Conservation (phyloP, 257 asterid species). For the Nemophila menziesii region DNA sequence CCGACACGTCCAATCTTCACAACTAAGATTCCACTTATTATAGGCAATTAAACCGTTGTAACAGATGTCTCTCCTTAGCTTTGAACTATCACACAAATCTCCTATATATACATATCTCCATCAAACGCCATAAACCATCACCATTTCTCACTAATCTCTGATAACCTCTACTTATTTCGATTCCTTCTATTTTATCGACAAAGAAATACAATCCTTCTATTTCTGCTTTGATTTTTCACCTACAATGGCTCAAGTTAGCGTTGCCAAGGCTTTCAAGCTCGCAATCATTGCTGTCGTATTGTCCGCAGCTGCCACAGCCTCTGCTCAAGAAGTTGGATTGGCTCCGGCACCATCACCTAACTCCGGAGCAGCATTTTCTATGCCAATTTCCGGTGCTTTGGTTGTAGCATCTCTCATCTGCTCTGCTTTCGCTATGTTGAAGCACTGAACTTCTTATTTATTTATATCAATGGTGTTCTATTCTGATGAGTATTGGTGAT, state of each 20-base stretch:
- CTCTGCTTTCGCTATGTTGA: slow-evolving; percentile 17
- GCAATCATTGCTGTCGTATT: slow-evolving; percentile 8
- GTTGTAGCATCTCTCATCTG: slow-evolving; percentile 16
- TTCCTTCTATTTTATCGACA: not conserved
- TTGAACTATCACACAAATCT: not conserved
- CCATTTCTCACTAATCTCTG: not conserved
- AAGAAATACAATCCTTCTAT: no score
- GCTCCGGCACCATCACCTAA: slow-evolving; percentile 25
- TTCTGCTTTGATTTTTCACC: no score
- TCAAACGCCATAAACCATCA: not conserved
- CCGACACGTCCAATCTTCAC: slow-evolving; percentile 1
- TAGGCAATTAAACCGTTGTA: not conserved
- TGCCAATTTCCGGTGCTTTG: slow-evolving; percentile 20
- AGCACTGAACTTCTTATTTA: slow-evolving; percentile 13
- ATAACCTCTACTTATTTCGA: not conserved
- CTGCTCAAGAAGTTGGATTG: slow-evolving; percentile 13
- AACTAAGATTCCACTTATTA: slow-evolving; percentile 1
- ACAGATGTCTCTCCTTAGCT: not conserved
- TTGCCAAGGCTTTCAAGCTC: slow-evolving; percentile 10
- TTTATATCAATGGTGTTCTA: not conserved
- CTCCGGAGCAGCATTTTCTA: slow-evolving; percentile 20
- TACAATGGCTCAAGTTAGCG: slow-evolving; percentile 17
- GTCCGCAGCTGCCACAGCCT: slow-evolving; percentile 2
- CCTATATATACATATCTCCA: not conserved
- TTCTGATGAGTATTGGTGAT: not conserved